Percentiles rank a stretch among this genome's conserved stretches.
Evolutionary conservation across 2,329 filamentous ascomycete species (phyloP).

Genomic region (Sclerotinia minor): DNA sequence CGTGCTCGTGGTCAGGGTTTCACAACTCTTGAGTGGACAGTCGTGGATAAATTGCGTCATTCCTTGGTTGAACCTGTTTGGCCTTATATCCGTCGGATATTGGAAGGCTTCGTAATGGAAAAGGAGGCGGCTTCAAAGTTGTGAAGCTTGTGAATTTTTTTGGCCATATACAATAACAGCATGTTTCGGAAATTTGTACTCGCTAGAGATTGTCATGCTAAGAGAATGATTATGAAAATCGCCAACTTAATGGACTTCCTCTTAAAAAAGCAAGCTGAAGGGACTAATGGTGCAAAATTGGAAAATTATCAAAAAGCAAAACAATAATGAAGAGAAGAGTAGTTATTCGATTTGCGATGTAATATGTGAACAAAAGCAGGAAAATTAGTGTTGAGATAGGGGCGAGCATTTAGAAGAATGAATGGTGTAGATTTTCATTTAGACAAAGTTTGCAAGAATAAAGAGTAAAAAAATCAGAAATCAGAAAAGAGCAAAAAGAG

Average conservation of each 20-base stretch:
- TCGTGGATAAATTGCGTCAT: conserved; percentile 23
- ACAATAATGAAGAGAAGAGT: too few species aligned
- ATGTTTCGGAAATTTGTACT: neutral
- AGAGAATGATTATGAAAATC: neutral
- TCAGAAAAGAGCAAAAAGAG: neutral
- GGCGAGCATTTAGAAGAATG: too few species aligned
- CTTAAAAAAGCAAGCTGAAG: neutral
- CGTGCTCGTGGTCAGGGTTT: conserved; percentile 25
- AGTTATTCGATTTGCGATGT: too few species aligned
- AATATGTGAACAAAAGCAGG: too few species aligned
- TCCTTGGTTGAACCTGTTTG: conserved; percentile 22
- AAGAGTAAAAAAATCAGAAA: too few species aligned
- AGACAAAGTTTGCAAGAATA: too few species aligned
- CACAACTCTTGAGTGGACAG: conserved; percentile 23
- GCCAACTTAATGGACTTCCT: neutral
- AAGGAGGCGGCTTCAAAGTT: neutral
- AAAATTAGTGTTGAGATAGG: too few species aligned
- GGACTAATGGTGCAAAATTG: neutral
- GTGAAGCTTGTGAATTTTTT: neutral
- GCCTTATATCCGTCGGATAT: conserved; percentile 24
- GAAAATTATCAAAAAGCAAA: too few species aligned
- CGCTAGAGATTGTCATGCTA: neutral
- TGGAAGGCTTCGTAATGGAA: conserved; percentile 14
- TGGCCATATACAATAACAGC: neutral
- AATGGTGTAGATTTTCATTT: too few species aligned